Base-by-base conservation (phyloP, 257 asterid species). In the Nicotiana benthamiana region DNA sequence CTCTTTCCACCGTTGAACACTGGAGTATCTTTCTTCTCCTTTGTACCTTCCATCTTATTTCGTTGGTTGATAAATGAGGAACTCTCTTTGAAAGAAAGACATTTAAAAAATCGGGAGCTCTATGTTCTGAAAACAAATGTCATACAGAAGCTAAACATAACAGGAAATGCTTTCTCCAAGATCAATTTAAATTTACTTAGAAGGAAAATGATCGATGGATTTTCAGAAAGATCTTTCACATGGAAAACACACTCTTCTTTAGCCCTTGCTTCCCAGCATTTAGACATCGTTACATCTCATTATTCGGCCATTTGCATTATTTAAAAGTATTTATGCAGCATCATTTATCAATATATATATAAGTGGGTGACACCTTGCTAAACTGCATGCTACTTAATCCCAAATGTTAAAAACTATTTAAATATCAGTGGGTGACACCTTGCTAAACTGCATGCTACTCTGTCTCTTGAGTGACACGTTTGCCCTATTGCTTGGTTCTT, bases 1-100 rank as follows among this genome's bases (percentile, higher is more conserved):
- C 79, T 81, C 85, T 82, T 70, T 22, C 59, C 77, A 13, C 24
- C 24, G 13, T 70, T 22, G 46, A 70, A 26, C 32, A 43, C 34
- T 43, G 59, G 77, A 70, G 57, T 70, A 43, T 43, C 57, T 40
- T 70, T 70, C 59, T 70, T 70, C 22, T 22, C 34, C 77, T 20
- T 70, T n/a, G 20, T 12, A 70, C 32, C 77, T 70, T 70, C 77
- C 76, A 68, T 36, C 56, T 34, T 68, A 36, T 70, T 70, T 22
- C n/a, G 20, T 70, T 22, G 77, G 59, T 70, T 70, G 46, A 43
- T 70, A 40, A 70, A 40, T 70, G 57, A 43, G 15, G 34, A 70
- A 6, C 27, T 40, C 22, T 15, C 16, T 36, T 43, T 70, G 57
- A 27, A 30, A 43, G 18, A 43, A 70, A 22, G 46, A 40, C 77